phyloP scores from a whole-genome alignment of 78 protist species.

The Emiliania huxleyi region DNA sequence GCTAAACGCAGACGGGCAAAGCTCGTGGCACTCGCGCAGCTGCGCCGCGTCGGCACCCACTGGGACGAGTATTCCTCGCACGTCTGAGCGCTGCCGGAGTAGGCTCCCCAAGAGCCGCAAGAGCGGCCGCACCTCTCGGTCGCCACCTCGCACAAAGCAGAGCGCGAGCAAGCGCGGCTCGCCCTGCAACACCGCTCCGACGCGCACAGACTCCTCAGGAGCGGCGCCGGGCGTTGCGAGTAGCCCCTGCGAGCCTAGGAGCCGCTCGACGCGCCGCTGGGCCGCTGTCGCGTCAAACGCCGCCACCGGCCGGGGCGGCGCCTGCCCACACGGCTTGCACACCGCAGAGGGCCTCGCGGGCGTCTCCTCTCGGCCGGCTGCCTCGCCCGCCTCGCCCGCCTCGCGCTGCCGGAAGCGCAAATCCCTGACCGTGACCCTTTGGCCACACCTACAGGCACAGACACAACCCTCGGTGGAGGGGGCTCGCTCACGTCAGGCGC shows the following conservation, averaged over 20 bases:
- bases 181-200: no score
- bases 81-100: not conserved
- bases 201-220: no score
- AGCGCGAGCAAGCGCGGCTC: not conserved
- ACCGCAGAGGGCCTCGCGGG: no score
- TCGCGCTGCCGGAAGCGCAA: no score
- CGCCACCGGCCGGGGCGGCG: not conserved
- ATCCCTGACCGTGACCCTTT: no score
- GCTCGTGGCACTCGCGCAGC: not conserved
- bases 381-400: no score
- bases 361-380: no score
- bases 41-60: not conserved
- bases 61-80: not conserved
- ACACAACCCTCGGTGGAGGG: no score
- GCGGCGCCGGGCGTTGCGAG: not conserved
- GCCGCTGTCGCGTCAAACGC: not conserved
- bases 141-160: not conserved
- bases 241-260: not conserved
- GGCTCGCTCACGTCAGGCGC: not conserved
- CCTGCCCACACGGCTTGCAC: not conserved
- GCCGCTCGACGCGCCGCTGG: not conserved
- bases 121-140: not conserved
- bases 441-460: no score
- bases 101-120: not conserved
- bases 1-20: not conserved